Conservation (phyloP, 805 yeast genomes). For the Monosporozyma aerobia region DNA sequence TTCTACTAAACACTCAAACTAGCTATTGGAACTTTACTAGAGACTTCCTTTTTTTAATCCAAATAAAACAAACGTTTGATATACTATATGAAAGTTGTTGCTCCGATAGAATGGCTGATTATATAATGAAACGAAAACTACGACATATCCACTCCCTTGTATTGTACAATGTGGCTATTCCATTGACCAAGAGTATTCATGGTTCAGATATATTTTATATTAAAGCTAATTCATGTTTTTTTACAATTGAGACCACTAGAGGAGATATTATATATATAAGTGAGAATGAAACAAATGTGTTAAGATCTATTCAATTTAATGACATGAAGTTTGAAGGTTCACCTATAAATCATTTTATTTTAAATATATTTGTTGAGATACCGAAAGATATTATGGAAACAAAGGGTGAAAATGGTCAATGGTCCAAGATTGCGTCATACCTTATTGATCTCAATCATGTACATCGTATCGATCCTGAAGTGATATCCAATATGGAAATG, state of each 20-base stretch:
- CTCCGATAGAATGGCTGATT: slow-evolving; percentile 8
- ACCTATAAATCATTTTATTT: slow-evolving; percentile 9
- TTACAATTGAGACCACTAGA: slow-evolving; percentile 14
- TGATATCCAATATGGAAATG: slow-evolving; percentile 2
- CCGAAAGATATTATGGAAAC: slow-evolving; percentile 8
- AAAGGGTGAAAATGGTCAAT: slow-evolving; percentile 5
- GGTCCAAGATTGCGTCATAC: slow-evolving; percentile 12
- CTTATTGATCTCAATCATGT: slow-evolving; percentile 14
- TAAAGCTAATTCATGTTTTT: slow-evolving; percentile 16
- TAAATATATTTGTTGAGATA: slow-evolving; percentile 16
- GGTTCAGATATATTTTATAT: not conserved
- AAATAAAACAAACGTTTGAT: not conserved
- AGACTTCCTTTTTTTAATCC: not conserved
- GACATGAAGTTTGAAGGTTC: slow-evolving; percentile 16
- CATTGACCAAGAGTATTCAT: not conserved
- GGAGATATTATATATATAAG: slow-evolving; percentile 19
- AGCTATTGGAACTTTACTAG: not conserved
- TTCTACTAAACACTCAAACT: no score
- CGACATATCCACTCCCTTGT: slow-evolving; percentile 23
- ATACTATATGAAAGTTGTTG: not conserved
- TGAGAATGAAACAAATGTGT: slow-evolving; percentile 18
- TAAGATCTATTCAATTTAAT: slow-evolving; percentile 16
- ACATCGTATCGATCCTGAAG: slow-evolving; percentile 7
- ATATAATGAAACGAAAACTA: slow-evolving; percentile 14
- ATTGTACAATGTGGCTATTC: slow-evolving; percentile 13